Conservation (phyloP, 2,329 filamentous ascomycete species). For the Colletotrichum acutatum region DNA sequence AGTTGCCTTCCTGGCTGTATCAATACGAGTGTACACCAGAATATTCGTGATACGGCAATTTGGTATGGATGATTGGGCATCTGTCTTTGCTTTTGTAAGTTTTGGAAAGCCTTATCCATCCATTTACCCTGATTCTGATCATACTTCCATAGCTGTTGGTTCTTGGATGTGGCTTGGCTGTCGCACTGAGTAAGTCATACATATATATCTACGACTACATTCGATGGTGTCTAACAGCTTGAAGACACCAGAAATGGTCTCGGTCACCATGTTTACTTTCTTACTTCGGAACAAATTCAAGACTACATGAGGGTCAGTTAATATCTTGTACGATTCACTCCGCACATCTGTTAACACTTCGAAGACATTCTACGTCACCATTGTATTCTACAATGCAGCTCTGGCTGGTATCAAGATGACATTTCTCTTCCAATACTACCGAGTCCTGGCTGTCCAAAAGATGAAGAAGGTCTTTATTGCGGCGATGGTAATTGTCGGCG, state of each 20-base stretch:
- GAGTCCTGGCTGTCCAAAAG: slow-evolving; percentile 45
- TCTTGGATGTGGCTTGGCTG: slow-evolving; percentile 16
- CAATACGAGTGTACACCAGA: slow-evolving; percentile 38
- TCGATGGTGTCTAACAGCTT: not conserved
- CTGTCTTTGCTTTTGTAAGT: slow-evolving; percentile 41
- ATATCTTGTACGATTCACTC: rapidly evolving
- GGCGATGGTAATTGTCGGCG: slow-evolving; percentile 40
- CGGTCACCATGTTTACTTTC: slow-evolving; percentile 34
- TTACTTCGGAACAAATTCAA: slow-evolving; percentile 9
- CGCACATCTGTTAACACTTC: not conserved
- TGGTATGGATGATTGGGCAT: slow-evolving; percentile 41
- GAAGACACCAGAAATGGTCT: slow-evolving; percentile 33
- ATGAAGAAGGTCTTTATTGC: slow-evolving; percentile 41
- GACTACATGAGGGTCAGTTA: slow-evolving; percentile 25
- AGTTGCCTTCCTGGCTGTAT: slow-evolving; percentile 23
- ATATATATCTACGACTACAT: too few relatives aligned
- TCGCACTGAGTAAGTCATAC: slow-evolving; percentile 23
- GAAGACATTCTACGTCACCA: slow-evolving; percentile 44
- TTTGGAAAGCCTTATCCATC: not conserved
- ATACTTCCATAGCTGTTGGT: slow-evolving; percentile 9
- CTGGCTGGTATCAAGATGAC: slow-evolving; percentile 47
- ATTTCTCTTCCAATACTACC: slow-evolving; percentile 51
- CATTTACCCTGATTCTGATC: not conserved
- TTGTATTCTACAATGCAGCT: slow-evolving; percentile 45
- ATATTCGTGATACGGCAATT: slow-evolving; percentile 40